phyloP scores from a whole-genome alignment of 352 stramenopile genomes.

The Globisporangium iwayamae region DNA sequence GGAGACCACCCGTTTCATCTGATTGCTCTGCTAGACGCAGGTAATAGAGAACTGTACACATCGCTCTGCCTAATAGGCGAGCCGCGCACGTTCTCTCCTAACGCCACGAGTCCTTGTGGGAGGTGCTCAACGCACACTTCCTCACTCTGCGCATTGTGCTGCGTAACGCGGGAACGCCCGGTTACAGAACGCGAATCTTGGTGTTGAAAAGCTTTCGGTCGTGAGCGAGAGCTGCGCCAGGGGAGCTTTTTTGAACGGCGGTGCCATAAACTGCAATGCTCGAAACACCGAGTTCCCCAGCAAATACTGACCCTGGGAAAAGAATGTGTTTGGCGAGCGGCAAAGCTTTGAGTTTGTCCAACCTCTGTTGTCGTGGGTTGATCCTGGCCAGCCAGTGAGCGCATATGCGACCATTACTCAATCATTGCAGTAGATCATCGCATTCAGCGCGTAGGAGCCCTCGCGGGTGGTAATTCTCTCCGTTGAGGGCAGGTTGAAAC shows the following conservation, averaged over 20 bases:
- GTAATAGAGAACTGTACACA: no score
- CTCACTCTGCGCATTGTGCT: no score
- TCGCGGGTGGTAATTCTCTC: not conserved
- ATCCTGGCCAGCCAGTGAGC: not conserved
- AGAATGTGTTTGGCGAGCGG: not conserved
- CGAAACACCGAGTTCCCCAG: not conserved
- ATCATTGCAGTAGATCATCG: not conserved
- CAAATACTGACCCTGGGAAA: not conserved
- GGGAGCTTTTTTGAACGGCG: not conserved
- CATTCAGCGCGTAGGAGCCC: not conserved
- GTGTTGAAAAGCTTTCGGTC: not conserved
- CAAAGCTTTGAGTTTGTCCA: not conserved
- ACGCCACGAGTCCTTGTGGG: no score
- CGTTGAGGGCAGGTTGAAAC: not conserved
- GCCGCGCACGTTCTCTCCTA: no score
- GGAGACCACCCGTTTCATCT: no score
- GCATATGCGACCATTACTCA: not conserved
- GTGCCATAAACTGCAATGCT: not conserved
- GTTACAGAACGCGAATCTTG: conserved; percentile 2
- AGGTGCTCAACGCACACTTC: no score
- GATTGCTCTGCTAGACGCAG: no score
- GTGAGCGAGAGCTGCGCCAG: not conserved
- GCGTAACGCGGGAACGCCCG: no score
- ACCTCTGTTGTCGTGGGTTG: not conserved
- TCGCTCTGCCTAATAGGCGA: no score